Percentiles rank a stretch among this genome's conserved stretches.
Conservation (phyloP, 2,329 filamentous ascomycete species). For the Hirsutella minnesotensis region DNA sequence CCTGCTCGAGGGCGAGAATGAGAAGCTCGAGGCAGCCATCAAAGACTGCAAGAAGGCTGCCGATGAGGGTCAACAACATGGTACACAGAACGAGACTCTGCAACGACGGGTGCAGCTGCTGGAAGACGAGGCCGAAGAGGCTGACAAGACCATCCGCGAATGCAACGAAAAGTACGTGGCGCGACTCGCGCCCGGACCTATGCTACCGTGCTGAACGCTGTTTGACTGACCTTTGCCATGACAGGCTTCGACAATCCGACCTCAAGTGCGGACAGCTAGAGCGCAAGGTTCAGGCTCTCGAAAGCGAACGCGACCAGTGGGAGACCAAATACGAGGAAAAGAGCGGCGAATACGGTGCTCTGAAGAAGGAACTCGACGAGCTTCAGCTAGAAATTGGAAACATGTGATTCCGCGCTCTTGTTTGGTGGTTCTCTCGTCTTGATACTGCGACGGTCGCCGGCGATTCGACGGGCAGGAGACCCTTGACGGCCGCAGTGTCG, state of each 20-base stretch:
- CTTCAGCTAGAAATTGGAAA: slow-evolving; percentile 87
- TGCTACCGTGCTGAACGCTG: too few species aligned
- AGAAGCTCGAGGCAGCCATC: slow-evolving; percentile 77
- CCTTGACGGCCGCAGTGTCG: slow-evolving; percentile 6
- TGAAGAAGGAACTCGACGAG: slow-evolving; percentile 85
- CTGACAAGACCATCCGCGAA: slow-evolving; percentile 91
- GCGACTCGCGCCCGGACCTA: too few species aligned
- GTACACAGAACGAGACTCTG: slow-evolving; percentile 83
- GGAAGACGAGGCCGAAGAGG: slow-evolving; percentile 95
- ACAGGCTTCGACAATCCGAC: slow-evolving; percentile 93
- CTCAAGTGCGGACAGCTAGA: slow-evolving; percentile 99
- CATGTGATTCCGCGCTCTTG: slow-evolving; percentile 50
- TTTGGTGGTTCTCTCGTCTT: neutral
- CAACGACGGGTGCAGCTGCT: slow-evolving; percentile 88
- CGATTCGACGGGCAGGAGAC: neutral
- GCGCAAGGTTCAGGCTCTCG: slow-evolving; percentile 96
- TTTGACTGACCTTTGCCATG: slow-evolving; percentile 9
- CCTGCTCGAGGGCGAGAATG: slow-evolving; percentile 78
- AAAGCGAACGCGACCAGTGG: slow-evolving; percentile 85
- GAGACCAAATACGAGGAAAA: slow-evolving; percentile 98
- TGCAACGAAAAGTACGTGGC: slow-evolving; percentile 89
- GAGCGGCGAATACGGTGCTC: slow-evolving; percentile 70
- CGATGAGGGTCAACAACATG: slow-evolving; percentile 70
- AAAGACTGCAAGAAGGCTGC: slow-evolving; percentile 81
- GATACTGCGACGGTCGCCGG: neutral